Evolutionary conservation across 1,139 yeast genomes (phyloP).

Genomic region (Yamadazyma pseudoaaseri): DNA sequence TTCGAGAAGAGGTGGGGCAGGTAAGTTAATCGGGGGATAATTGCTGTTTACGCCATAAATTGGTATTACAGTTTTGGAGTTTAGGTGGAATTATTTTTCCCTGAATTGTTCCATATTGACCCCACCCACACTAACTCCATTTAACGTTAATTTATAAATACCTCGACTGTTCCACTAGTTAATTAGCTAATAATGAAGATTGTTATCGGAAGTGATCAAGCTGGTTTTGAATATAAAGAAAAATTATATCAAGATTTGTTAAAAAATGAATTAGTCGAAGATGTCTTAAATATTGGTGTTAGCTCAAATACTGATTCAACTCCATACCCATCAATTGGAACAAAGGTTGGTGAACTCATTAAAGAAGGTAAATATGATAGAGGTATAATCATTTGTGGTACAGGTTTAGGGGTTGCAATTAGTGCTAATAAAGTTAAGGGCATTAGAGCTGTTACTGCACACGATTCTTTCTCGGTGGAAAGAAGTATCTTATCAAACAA

Average conservation of each 20-base stretch:
- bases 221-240: slow-evolving; percentile 44
- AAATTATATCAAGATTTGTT: slow-evolving; percentile 34
- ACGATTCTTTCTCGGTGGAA: slow-evolving; percentile 46
- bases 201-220: slow-evolving; percentile 43
- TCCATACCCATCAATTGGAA: slow-evolving; percentile 44
- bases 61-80: slow-evolving; percentile 3
- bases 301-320: slow-evolving; percentile 21
- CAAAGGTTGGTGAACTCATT: slow-evolving; percentile 40
- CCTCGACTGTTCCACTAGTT: neutral
- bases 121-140: slow-evolving; percentile 1
- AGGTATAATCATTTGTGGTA: slow-evolving; percentile 45
- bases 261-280: slow-evolving; percentile 24
- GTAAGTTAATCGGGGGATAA: too few species aligned
- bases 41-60: too few species aligned
- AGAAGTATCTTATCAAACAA: slow-evolving; percentile 42
- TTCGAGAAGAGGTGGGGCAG: neutral
- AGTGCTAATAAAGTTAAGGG: slow-evolving; percentile 47
- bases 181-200: slow-evolving; percentile 18
- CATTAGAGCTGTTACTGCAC: slow-evolving; percentile 50
- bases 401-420: slow-evolving; percentile 48
- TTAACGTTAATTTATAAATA: neutral
- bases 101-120: slow-evolving; percentile 3
- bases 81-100: slow-evolving; percentile 4
- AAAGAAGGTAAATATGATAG: slow-evolving; percentile 39
- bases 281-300: slow-evolving; percentile 41